Percentiles rank a stretch among this genome's conserved stretches.
Conservation (phyloP, 306 rosid species). For the Benincasa hispida region DNA sequence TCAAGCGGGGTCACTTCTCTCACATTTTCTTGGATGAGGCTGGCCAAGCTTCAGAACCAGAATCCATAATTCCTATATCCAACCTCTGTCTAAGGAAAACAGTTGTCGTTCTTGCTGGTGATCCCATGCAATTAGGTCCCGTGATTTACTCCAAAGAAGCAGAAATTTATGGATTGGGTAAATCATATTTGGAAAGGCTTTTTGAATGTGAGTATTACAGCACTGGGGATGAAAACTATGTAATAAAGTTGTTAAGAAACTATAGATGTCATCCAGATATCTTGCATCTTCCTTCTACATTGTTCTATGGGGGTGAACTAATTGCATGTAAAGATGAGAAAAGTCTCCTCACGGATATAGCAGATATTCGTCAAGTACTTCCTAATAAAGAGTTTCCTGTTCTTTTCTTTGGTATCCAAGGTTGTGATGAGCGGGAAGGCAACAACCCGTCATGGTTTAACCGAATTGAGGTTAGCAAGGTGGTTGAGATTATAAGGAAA, state of each 20-base stretch:
- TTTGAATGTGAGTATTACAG: slow-evolving; percentile 35
- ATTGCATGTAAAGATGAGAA: slow-evolving; percentile 56
- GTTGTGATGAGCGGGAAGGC: slow-evolving; percentile 96
- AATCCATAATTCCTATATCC: slow-evolving; percentile 69
- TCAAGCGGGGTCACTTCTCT: slow-evolving; percentile 65
- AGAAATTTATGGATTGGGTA: slow-evolving; percentile 42
- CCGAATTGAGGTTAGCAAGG: slow-evolving; percentile 82
- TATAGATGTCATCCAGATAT: slow-evolving; percentile 87
- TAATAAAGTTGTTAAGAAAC: slow-evolving; percentile 52
- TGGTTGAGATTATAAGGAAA: slow-evolving; percentile 38
- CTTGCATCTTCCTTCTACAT: slow-evolving; percentile 57
- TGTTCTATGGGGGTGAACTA: slow-evolving; percentile 63
- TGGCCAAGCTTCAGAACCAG: slow-evolving; percentile 98
- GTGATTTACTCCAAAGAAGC: slow-evolving; percentile 66
- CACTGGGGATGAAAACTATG: slow-evolving; percentile 45
- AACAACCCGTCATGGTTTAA: slow-evolving; percentile 98
- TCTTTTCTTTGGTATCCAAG: slow-evolving; percentile 90
- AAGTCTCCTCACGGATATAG: slow-evolving; percentile 20
- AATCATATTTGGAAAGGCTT: slow-evolving; percentile 73
- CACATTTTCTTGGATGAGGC: slow-evolving; percentile 95
- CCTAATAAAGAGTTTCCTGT: slow-evolving; percentile 72
- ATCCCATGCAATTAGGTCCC: slow-evolving; percentile 92
- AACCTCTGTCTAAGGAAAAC: slow-evolving; percentile 47
- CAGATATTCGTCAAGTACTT: slow-evolving; percentile 28
- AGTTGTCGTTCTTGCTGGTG: slow-evolving; percentile 91